A percentile compares a stretch with the other conserved stretches of the same genome.
Evolutionary conservation across 192 early-diverging fungal species (phyloP).

Genomic region (Gorgonomyces haynaldii): DNA sequence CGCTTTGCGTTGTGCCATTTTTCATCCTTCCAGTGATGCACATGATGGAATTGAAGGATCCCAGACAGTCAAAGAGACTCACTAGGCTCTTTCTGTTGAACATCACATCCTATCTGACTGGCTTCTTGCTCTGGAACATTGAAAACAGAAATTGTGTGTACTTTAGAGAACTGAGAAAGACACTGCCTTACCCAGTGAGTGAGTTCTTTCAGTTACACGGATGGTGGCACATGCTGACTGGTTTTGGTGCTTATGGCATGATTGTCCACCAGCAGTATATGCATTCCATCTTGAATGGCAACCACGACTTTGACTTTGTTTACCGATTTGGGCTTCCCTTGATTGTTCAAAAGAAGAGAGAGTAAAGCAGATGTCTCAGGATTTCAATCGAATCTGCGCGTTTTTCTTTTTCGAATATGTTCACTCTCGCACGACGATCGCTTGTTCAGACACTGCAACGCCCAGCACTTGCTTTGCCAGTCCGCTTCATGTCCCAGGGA

Average conservation of each 20-base stretch:
- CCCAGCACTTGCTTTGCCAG: no score
- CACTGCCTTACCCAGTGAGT: constrained; percentile 34
- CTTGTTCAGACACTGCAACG: no score
- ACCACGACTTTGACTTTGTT: no score
- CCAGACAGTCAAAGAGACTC: constrained; percentile 12
- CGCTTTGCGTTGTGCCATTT: constrained; percentile 3
- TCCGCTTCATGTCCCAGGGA: no score
- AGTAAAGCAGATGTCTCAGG: no score
- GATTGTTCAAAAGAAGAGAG: no score
- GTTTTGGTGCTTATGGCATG: constrained; percentile 13
- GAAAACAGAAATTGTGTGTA: constrained; percentile 62
- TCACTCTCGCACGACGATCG: no score
- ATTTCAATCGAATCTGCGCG: no score
- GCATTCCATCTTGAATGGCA: no score
- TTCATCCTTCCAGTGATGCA: constrained; percentile 14
- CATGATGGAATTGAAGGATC: constrained; percentile 12
- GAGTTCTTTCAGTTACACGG: constrained; percentile 36
- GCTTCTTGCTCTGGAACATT: constrained; percentile 65
- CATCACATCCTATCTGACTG: constrained; percentile 5
- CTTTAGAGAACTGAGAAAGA: constrained; percentile 28
- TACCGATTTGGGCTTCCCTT: no score
- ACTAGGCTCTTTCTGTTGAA: constrained; percentile 16
- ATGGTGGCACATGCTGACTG: constrained; percentile 38
- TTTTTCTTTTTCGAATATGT: no score
- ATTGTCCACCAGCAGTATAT: constrained; percentile 12